Conservation (phyloP, 805 yeast species). For the Metschnikowia noctiluminum region DNA sequence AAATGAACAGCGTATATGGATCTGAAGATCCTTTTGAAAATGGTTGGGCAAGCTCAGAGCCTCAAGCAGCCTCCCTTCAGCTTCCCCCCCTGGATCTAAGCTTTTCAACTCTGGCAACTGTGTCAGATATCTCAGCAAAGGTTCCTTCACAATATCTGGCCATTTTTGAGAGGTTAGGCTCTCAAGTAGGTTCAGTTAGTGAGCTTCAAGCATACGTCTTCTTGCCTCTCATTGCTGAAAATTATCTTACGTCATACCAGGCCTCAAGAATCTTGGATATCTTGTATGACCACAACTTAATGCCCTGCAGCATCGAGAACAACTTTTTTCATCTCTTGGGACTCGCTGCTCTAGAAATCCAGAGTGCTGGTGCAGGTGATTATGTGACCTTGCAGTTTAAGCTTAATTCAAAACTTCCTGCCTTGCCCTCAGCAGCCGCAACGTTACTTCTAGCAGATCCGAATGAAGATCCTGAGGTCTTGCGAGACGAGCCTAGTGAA, state of each 20-base stretch:
- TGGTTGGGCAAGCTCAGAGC: slow-evolving; percentile 30
- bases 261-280: slow-evolving; percentile 31
- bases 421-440: slow-evolving; percentile 21
- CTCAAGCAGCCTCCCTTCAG: slow-evolving; percentile 3
- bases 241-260: slow-evolving; percentile 29
- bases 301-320: slow-evolving; percentile 27
- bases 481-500: slow-evolving; percentile 3
- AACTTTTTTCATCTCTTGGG: slow-evolving; percentile 38
- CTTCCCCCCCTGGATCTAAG: slow-evolving; percentile 5
- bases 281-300: slow-evolving; percentile 33
- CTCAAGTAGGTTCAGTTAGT: slow-evolving; percentile 21
- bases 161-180: slow-evolving; percentile 17
- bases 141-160: slow-evolving; percentile 30
- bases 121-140: slow-evolving; percentile 11
- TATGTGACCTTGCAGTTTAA: slow-evolving; percentile 40
- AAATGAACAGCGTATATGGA: slow-evolving; percentile 17
- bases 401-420: slow-evolving; percentile 31
- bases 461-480: slow-evolving; percentile 2
- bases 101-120: slow-evolving; percentile 11
- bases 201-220: slow-evolving; percentile 31
- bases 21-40: slow-evolving; percentile 38
- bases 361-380: slow-evolving; percentile 41
- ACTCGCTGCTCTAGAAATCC: slow-evolving; percentile 40
- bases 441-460: slow-evolving; percentile 6
- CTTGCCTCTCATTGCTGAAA: slow-evolving; percentile 25